A percentile compares a stretch with the other conserved stretches of the same genome.
phyloP scores from a whole-genome alignment of 192 early-diverging fungal species.

The Rhizoclosmatium globosum region DNA sequence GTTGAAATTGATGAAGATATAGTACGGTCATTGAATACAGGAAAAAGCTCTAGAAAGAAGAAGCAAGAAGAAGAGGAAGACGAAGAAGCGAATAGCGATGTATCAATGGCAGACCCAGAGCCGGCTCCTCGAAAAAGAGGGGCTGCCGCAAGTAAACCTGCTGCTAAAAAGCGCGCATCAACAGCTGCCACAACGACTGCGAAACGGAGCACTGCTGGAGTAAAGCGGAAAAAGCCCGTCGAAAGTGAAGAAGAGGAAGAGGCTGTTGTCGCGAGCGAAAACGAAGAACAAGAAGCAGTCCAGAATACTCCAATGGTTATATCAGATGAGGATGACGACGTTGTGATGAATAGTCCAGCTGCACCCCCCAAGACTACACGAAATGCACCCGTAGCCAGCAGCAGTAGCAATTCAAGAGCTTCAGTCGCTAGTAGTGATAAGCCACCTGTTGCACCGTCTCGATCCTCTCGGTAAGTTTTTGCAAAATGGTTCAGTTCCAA shows the following conservation, averaged over 20 bases:
- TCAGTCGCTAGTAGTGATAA: background rate
- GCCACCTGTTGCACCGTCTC: background rate
- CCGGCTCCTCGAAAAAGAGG: background rate
- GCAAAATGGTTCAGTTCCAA: background rate
- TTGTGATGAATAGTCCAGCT: slow-evolving; percentile 16
- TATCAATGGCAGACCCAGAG: background rate
- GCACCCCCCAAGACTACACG: background rate
- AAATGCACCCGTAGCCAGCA: background rate
- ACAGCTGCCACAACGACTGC: background rate
- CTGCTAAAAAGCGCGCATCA: background rate
- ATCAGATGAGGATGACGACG: background rate
- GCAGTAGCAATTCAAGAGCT: background rate
- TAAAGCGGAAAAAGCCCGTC: background rate
- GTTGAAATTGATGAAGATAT: slow-evolving; percentile 5
- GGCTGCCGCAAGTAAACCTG: background rate
- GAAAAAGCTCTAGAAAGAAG: background rate
- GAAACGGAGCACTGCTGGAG: slow-evolving; percentile 5
- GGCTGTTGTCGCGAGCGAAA: background rate
- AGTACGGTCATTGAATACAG: slow-evolving; percentile 2
- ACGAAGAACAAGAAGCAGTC: background rate
- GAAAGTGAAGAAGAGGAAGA: slow-evolving; percentile 4
- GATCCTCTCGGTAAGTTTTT: background rate
- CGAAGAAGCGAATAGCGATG: background rate
- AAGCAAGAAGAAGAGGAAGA: background rate
- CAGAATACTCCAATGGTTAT: background rate